Percentiles rank a stretch among this genome's conserved stretches.
phyloP scores from a whole-genome alignment of 1,284 basidiomycete species.

The Coniferiporia weirii region DNA sequence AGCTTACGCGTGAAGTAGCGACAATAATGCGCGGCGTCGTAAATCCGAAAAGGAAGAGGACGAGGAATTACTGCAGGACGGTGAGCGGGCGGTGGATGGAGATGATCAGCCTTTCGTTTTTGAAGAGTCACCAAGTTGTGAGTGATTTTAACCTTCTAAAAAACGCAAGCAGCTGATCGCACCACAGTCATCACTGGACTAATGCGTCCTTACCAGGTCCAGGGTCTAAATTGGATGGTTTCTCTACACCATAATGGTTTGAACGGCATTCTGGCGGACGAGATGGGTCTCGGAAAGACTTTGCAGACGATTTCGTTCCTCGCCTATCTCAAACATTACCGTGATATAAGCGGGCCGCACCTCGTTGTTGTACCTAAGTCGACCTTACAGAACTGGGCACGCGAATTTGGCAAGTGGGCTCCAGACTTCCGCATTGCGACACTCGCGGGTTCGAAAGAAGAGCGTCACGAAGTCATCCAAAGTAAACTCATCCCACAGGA shows the following conservation, averaged over 20 bases:
- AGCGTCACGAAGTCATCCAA: conserved; percentile 79
- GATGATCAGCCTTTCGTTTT: conserved; percentile 88
- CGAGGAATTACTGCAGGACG: conserved; percentile 88
- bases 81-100: conserved; percentile 72
- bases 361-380: conserved; percentile 97
- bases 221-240: conserved; percentile 97
- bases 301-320: conserved; percentile 98
- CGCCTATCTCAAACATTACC: conserved; percentile 88
- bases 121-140: conserved; percentile 87
- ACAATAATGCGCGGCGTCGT: conserved; percentile 78
- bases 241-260: conserved; percentile 89
- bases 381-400: conserved; percentile 94
- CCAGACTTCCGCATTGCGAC: conserved; percentile 83
- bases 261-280: conserved; percentile 91
- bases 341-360: conserved; percentile 76
- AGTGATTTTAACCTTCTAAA: conserved; percentile 27
- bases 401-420: conserved; percentile 93
- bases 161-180: conserved; percentile 14
- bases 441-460: conserved; percentile 86
- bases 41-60: conserved; percentile 99
- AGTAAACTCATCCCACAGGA: conserved; percentile 79
- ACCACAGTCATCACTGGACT: conserved; percentile 75
- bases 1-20: conserved; percentile 32
- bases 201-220: conserved; percentile 94
- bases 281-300: conserved; percentile 98